Evolutionary conservation across 2,329 filamentous ascomycete species (phyloP).

Genomic region (Didymella pomorum): DNA sequence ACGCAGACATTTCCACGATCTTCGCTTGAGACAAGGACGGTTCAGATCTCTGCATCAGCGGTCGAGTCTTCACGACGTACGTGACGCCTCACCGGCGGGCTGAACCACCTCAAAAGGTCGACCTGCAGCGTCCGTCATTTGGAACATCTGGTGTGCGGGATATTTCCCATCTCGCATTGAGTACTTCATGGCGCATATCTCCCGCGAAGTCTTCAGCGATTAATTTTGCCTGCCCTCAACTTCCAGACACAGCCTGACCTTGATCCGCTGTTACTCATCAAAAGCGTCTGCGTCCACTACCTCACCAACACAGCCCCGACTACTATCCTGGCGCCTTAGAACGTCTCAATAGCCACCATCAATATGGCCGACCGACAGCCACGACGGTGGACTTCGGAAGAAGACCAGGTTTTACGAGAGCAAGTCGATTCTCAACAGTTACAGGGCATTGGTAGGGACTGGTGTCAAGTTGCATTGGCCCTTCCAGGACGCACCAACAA

Average conservation of each 20-base stretch:
- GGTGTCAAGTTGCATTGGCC: conserved; percentile 49
- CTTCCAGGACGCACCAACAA: conserved; percentile 55
- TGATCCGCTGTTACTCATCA: not conserved
- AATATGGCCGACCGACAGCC: conserved; percentile 11
- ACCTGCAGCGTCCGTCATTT: conserved; percentile 5
- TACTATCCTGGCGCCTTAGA: not conserved
- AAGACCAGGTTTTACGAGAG: conserved; percentile 37
- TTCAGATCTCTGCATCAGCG: not conserved
- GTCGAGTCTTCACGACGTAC: not conserved
- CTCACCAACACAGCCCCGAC: not conserved
- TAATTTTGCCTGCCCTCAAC: not conserved
- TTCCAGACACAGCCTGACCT: not conserved
- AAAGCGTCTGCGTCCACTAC: not conserved
- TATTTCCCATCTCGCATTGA: not conserved
- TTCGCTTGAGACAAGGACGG: conserved; percentile 4
- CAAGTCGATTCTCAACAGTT: conserved; percentile 34
- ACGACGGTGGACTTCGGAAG: conserved; percentile 30
- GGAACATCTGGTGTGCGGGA: not conserved
- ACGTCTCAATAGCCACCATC: not conserved
- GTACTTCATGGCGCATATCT: not conserved
- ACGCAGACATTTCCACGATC: not conserved
- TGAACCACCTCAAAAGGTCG: not conserved
- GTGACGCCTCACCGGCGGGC: conserved; percentile 13
- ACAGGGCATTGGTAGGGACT: conserved; percentile 15
- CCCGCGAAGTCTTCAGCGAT: not conserved